Evolutionary conservation across 768 basidiomycete species (phyloP), one percentile per base, ranked within the genome.

Genomic region (Kwoniella dendrophila): DNA sequence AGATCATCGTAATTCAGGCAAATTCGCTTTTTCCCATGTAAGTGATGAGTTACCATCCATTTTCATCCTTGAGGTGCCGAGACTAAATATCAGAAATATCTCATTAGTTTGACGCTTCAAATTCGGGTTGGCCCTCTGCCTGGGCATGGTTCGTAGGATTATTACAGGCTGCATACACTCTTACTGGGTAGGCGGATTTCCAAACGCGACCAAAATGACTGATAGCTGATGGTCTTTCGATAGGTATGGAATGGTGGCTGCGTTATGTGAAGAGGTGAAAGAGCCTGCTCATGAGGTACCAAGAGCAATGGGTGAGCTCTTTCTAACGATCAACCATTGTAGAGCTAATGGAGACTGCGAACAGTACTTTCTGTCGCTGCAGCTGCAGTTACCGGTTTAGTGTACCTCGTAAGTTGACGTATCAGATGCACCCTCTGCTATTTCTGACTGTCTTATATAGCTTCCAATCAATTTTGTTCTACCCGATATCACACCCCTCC

Each of bases 111-210:
- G 83, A 87, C 68, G 79, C 84, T 0, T 83, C 86, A n/a, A 75
- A 80, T n/a, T 85, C 87, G 0, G 87, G 87, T 5, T 88, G 87
- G 87, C 83, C 82, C 1, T 81, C 85, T 12, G 87, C 85, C 32
- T 88, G 86, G 86, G 82, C 85, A 0, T 88, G 87, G 71, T 88
- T 87, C 73, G 85, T 87, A 33, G 86, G 86, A 32, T 69, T 87
- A 22, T 40, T 81, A 75, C 74, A 66, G 27, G 45, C 58, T 74
- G 84, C 86, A 0, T 88, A 86, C 60, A 84, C 84, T 0, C 85
- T 82, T 61, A 70, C 86, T 34, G 86, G 83, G 16, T 83, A 59
- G 67, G 33, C 3, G 20, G 3, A 16, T 22, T 30, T 34, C 3
- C 16, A 22, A 41, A 2, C n/a, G 22, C 38, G 36, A 20, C 14